These are phyloP conservation scores for Capsicum chinense DNA, from an alignment of 257 asterid species.

Conservation along the genomic window DNA sequence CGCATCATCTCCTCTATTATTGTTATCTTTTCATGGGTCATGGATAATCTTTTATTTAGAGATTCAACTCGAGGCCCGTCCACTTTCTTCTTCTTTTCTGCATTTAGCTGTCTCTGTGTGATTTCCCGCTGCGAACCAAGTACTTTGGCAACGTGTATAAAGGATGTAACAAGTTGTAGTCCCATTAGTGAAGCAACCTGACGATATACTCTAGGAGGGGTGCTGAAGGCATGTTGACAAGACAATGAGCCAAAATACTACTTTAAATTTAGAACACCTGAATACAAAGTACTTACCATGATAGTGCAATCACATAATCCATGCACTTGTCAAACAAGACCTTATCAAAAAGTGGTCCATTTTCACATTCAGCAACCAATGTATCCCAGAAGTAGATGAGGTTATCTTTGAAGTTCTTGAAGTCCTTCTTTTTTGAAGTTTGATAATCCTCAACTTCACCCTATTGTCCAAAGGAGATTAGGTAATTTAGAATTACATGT, in stretches of 20 bases:
- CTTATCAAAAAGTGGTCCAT: constrained; percentile 91
- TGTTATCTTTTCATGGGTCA: constrained; percentile 86
- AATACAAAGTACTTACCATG: constrained; percentile 67
- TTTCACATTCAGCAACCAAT: constrained; percentile 89
- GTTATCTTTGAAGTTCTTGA: constrained; percentile 90
- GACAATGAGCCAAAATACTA: constrained; percentile 35
- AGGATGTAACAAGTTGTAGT: constrained; percentile 95
- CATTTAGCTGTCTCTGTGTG: constrained; percentile 94
- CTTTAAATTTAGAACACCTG: constrained; percentile 3
- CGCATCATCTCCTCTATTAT: constrained; percentile 93
- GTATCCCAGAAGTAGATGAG: constrained; percentile 84
- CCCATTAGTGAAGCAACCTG: constrained; percentile 93
- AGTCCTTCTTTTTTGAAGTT: constrained; percentile 85
- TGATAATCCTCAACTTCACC: constrained; percentile 96
- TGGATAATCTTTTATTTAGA: constrained; percentile 76
- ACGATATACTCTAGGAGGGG: constrained; percentile 97
- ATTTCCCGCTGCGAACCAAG: constrained; percentile 91
- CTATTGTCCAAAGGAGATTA: constrained; percentile 53
- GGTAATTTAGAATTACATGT: constrained; percentile 38
- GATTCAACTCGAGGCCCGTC: constrained; percentile 95
- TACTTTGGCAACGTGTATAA: constrained; percentile 84
- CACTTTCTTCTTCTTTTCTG: constrained; percentile 77
- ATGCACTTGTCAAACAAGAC: constrained; percentile 82
- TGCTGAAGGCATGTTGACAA: constrained; percentile 58
- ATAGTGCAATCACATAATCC: constrained; percentile 96